Evolutionary conservation across 2,329 filamentous ascomycete genomes (phyloP), one percentile per base, ranked within the genome.

Genomic region (Nigrograna mackinnonii): DNA sequence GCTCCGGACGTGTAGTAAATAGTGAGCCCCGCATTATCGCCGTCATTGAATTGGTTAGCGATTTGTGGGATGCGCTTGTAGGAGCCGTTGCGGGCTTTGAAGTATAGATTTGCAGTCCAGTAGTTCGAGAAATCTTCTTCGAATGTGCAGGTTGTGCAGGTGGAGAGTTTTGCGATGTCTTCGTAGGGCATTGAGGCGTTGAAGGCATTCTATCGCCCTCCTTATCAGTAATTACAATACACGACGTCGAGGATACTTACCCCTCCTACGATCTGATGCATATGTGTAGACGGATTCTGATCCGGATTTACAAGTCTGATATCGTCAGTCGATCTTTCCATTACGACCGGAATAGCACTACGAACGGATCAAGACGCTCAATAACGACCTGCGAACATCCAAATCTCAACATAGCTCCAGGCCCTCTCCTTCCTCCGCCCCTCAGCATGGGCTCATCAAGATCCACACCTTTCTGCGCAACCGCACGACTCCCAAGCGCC

Each of bases 1-100:
- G 34, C 39, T 13, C 48, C 41, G 11, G 41, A 44, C 6, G 50
- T 57, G 32, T 57, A 57, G 41, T 57, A 57, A 13, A 57, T 21
- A 4, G 53, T 57, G 5, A 57, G 26, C 6, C 53, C 53, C 5
- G 36, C 53, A 35, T 53, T 53, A 26, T 54, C 53, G 17, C 40
- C 49, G n/a, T 50, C 44, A 21, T 55, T 52, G 48, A 54, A 56
- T 26, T 57, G 44, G 37, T 54, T 57, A 28, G 47, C 52, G 11
- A 44, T 50, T 26, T 43, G 41, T 5, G 44, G 44, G 16, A 50
- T 35, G 19, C 51, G 51, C 28, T 52, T 49, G 41, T 48, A 54
- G 11, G 39, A 46, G n/a, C 48, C 48, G 26, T 53, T 53, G 6
- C 48, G 36, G 16, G 50, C 50, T 33, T 35, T 41, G 35, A 51